Evolutionary conservation across 805 yeast species (phyloP).

Genomic region (Candida boleticola): DNA sequence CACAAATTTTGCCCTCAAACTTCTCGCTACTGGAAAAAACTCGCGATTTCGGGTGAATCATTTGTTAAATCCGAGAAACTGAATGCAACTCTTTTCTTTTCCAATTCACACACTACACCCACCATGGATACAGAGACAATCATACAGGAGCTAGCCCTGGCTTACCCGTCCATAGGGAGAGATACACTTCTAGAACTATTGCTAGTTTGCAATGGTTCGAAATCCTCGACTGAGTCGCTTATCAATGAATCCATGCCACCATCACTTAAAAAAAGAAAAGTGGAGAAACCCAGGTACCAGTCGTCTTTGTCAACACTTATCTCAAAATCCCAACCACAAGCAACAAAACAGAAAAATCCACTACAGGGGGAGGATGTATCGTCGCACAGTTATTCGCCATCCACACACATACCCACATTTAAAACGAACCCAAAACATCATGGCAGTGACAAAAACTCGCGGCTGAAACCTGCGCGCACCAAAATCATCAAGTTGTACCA

Average conservation of each 20-base stretch:
- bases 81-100: no score
- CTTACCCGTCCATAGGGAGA: conserved; percentile 39
- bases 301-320: conserved; percentile 13
- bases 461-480: neutral
- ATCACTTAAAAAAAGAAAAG: conserved; percentile 4
- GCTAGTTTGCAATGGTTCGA: conserved; percentile 52
- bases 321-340: conserved; percentile 3
- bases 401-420: no score
- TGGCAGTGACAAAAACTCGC: no score
- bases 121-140: conserved; percentile 4
- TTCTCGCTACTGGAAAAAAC: no score
- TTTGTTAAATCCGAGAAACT: no score
- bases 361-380: no score
- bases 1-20: no score
- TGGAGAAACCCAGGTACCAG: conserved; percentile 10
- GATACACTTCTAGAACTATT: conserved; percentile 50
- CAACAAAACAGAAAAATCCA: no score
- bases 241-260: conserved; percentile 33
- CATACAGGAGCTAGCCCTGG: neutral
- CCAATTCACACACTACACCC: no score
- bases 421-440: no score
- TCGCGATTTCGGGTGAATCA: no score
- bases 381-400: neutral
- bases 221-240: conserved; percentile 38
- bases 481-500: conserved; percentile 1